Percentiles rank a stretch among this genome's conserved stretches.
These are phyloP conservation scores for Hippophae rhamnoides DNA, from an alignment of 306 rosid species.

Conservation along the genomic window DNA sequence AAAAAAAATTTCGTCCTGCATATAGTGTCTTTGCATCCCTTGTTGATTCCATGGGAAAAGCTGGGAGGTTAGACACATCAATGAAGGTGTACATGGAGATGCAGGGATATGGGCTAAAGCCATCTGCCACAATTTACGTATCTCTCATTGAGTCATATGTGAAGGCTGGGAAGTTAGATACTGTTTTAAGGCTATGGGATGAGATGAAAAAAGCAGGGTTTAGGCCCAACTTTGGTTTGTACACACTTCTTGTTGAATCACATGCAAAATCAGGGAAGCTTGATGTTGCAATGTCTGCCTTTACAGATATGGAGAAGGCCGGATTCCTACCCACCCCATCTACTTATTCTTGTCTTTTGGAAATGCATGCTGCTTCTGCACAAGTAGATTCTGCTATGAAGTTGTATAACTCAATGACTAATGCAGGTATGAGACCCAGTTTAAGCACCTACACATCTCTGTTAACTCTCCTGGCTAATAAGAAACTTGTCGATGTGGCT, in stretches of 20 bases:
- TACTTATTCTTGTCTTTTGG: conserved; percentile 78
- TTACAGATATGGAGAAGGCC: conserved; percentile 90
- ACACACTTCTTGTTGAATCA: conserved; percentile 77
- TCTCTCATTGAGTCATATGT: conserved; percentile 81
- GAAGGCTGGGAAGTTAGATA: conserved; percentile 88
- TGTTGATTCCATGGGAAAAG: conserved; percentile 95
- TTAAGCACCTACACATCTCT: conserved; percentile 78
- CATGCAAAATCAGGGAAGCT: conserved; percentile 93
- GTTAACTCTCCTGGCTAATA: conserved; percentile 69
- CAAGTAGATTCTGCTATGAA: conserved; percentile 86
- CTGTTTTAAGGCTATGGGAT: conserved; percentile 80
- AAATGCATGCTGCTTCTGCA: conserved; percentile 89
- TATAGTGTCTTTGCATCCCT: conserved; percentile 52
- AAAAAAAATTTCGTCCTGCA: conserved; percentile 53
- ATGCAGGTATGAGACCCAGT: conserved; percentile 81
- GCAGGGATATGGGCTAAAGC: conserved; percentile 64
- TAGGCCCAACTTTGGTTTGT: conserved; percentile 89
- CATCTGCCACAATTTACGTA: conserved; percentile 56
- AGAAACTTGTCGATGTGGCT: conserved; percentile 71
- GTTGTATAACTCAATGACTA: conserved; percentile 82
- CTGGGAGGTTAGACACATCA: conserved; percentile 74
- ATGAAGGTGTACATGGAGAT: conserved; percentile 88
- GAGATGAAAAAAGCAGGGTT: conserved; percentile 84
- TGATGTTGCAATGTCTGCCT: conserved; percentile 75
- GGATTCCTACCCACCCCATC: conserved; percentile 95